These are phyloP conservation scores for Spathaspora hagerdaliae DNA, from an alignment of 805 yeast species.

Conservation along the genomic window DNA sequence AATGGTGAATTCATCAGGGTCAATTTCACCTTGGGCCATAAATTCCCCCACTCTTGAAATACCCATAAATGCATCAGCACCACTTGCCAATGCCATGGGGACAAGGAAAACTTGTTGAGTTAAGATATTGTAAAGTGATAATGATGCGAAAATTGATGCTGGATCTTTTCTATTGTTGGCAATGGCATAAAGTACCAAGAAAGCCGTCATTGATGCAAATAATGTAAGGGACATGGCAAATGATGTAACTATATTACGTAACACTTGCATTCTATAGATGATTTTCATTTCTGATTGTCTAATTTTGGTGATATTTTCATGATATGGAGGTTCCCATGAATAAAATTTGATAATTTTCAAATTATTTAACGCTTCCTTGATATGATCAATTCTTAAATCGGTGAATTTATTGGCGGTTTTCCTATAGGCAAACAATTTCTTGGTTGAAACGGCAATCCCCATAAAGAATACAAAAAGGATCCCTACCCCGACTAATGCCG, in stretches of 20 bases:
- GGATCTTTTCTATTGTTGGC: slow-evolving; percentile 39
- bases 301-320: slow-evolving; percentile 46
- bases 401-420: slow-evolving; percentile 58
- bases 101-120: slow-evolving; percentile 61
- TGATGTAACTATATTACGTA: slow-evolving; percentile 61
- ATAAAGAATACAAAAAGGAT: slow-evolving; percentile 49
- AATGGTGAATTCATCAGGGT: slow-evolving; percentile 25
- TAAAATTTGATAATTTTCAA: slow-evolving; percentile 82
- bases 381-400: slow-evolving; percentile 69
- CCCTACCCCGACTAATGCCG: slow-evolving; percentile 69
- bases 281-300: slow-evolving; percentile 60
- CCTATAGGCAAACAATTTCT: slow-evolving; percentile 52
- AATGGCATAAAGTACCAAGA: slow-evolving; percentile 34
- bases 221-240: slow-evolving; percentile 64
- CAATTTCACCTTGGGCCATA: slow-evolving; percentile 44
- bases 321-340: slow-evolving; percentile 87
- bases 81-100: slow-evolving; percentile 67
- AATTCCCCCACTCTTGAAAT: slow-evolving; percentile 53
- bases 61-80: slow-evolving; percentile 65
- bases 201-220: slow-evolving; percentile 62
- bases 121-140: slow-evolving; percentile 62
- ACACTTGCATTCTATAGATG: slow-evolving; percentile 59
- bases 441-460: slow-evolving; percentile 44
- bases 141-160: slow-evolving; percentile 65
- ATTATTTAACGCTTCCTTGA: slow-evolving; percentile 74